Base-by-base conservation (phyloP, 2,329 filamentous ascomycete species). In the Balansia obtecta region DNA sequence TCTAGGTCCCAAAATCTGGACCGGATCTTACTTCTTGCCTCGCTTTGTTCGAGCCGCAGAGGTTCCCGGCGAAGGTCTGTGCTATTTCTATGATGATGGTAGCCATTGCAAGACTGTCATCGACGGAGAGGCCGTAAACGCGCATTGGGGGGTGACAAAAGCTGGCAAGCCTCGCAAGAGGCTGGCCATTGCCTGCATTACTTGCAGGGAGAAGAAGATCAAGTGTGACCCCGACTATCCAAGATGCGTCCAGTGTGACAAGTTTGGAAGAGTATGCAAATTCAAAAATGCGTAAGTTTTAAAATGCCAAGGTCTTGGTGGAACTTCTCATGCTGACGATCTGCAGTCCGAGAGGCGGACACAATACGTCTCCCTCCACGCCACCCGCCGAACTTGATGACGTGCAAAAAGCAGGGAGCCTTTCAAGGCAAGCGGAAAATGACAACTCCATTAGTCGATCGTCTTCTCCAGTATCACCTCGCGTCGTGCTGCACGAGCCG, bases 161-260 rank as follows among this genome's bases (percentile, higher is more conserved):
- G 89, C 90, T 2, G 90, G 90, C 13, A 95, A 95, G 70, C 89
- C 90, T 45, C 80, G 90, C 57, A 96, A 96, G 70, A 78, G 90
- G 51, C 74, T 95, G 51, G 89, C 90, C 22, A 89, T 95, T 64
- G 88, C 88, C n/a, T 96, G 90, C 63, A 76, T 95, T 52, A 93
- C 88, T 12, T 96, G 90, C 65, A 80, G 90, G 47, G 89, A 95
- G 69, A 96, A 95, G 80, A 96, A 95, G 74, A 95, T 96, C 70
- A 95, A 95, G 67, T 96, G 90, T 62, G 88, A 95, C 56, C 90
- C 89, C 1, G 88, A 90, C 58, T 85, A 81, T 56, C 86, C 86
- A 39, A 88, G 88, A 58, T 96, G 90, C 60, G 79, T 90, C 49
- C 89, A 95, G 68, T 96, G 90, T 65, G 85, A 93, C 63, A 95